Evolutionary conservation across 345 rosid species (phyloP).

Genomic region (Draba incana): DNA sequence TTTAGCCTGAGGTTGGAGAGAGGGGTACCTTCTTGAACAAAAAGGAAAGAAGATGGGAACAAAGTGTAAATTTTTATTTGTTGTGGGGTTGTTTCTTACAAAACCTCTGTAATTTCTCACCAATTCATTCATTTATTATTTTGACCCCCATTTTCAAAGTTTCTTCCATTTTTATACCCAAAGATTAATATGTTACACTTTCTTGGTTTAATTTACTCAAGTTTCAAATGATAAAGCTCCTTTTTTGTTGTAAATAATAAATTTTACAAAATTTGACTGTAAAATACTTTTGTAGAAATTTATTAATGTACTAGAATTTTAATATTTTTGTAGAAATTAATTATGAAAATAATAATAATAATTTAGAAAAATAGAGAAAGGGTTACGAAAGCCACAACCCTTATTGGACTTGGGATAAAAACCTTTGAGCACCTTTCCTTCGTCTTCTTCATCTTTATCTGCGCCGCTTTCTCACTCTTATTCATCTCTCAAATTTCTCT

Average conservation of each 20-base stretch:
- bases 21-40: slow-evolving; percentile 7
- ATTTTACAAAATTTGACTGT: neutral
- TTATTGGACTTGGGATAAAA: slow-evolving; percentile 26
- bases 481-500: slow-evolving; percentile 8
- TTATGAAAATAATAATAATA: neutral
- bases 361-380: neutral
- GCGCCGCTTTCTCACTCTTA: slow-evolving; percentile 36
- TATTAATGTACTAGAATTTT: too few species aligned
- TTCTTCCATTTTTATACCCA: slow-evolving; percentile 21
- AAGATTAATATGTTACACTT: neutral
- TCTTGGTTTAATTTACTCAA: neutral
- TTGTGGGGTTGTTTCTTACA: slow-evolving; percentile 42
- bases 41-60: slow-evolving; percentile 34
- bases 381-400: slow-evolving; percentile 26
- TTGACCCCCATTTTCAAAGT: slow-evolving; percentile 28
- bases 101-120: slow-evolving; percentile 12
- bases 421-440: neutral
- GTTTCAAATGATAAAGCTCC: slow-evolving; percentile 2
- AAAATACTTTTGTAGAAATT: neutral
- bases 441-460: slow-evolving; percentile 10
- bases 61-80: slow-evolving; percentile 37
- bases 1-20: slow-evolving; percentile 31
- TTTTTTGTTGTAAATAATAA: slow-evolving; percentile 11
- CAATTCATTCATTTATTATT: slow-evolving; percentile 40
- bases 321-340: neutral